Percentiles rank a stretch among this genome's conserved stretches.
phyloP scores from a whole-genome alignment of 495 filamentous ascomycete genomes.

The Penicillium tannophilum region DNA sequence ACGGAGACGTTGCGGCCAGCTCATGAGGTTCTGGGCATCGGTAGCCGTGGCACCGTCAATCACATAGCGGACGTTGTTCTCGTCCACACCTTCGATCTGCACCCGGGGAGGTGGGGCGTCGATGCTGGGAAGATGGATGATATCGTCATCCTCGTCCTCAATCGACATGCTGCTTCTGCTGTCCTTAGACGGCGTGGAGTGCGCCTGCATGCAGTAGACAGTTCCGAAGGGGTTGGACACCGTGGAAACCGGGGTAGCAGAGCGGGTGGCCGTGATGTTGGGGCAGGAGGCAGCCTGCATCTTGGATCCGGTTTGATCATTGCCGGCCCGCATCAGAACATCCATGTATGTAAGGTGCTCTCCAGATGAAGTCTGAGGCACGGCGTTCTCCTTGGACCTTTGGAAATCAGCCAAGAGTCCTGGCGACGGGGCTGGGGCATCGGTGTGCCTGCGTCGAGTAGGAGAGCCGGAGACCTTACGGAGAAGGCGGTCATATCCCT shows the following conservation, averaged over 20 bases:
- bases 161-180: constrained; percentile 26
- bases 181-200: constrained; percentile 30
- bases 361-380: constrained; percentile 7
- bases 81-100: constrained; percentile 42
- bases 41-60: constrained; percentile 31
- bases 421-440: constrained; percentile 41
- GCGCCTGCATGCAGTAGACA: constrained; percentile 44
- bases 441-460: constrained; percentile 43
- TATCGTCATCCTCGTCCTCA: constrained; percentile 42
- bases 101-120: constrained; percentile 28
- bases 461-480: constrained; percentile 23
- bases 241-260: constrained; percentile 5
- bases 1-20: constrained; percentile 33
- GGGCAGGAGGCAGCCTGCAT: constrained; percentile 4
- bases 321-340: constrained; percentile 26
- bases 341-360: constrained; percentile 43
- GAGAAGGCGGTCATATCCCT: constrained; percentile 24
- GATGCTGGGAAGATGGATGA: constrained; percentile 43
- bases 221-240: constrained; percentile 15
- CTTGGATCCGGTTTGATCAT: neutral
- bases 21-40: constrained; percentile 38
- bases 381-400: constrained; percentile 8
- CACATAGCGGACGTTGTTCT: constrained; percentile 41
- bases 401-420: constrained; percentile 33
- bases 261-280: constrained; percentile 4